These are phyloP conservation scores for Ustilago lituana DNA, from an alignment of 1,284 basidiomycete genomes.

Conservation along the genomic window DNA sequence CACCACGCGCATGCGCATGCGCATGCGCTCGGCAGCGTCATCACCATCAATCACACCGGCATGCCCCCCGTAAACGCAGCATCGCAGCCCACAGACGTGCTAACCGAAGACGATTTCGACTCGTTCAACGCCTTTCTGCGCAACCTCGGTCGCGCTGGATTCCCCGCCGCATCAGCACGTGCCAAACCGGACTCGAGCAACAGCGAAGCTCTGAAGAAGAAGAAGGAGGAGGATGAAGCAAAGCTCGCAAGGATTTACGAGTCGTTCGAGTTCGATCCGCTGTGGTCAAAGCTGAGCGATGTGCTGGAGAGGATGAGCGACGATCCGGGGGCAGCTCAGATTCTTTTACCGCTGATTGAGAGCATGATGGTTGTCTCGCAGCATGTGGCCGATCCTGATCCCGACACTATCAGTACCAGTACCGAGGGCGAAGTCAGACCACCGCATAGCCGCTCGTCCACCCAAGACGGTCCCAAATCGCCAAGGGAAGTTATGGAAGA, in stretches of 20 bases:
- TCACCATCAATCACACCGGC: slow-evolving; percentile 14
- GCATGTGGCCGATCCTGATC: slow-evolving; percentile 71
- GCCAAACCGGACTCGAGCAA: slow-evolving; percentile 15
- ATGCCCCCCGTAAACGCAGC: slow-evolving; percentile 5
- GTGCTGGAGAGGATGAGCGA: slow-evolving; percentile 59
- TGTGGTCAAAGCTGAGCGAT: slow-evolving; percentile 63
- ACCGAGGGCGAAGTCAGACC: slow-evolving; percentile 30
- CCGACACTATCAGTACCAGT: slow-evolving; percentile 21
- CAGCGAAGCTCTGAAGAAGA: slow-evolving; percentile 34
- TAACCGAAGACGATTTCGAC: too few relatives aligned
- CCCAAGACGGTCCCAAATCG: slow-evolving; percentile 32
- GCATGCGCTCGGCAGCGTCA: slow-evolving; percentile 10
- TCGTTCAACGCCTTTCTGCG: slow-evolving; percentile 11
- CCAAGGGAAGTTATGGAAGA: slow-evolving; percentile 72
- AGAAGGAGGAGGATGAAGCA: slow-evolving; percentile 72
- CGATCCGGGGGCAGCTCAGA: slow-evolving; percentile 62
- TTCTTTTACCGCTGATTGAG: slow-evolving; percentile 64
- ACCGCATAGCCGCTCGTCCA: slow-evolving; percentile 37
- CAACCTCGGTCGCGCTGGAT: background rate
- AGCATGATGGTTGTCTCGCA: slow-evolving; percentile 96
- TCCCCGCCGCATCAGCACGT: slow-evolving; percentile 5
- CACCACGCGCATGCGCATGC: too few relatives aligned
- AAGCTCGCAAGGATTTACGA: slow-evolving; percentile 64
- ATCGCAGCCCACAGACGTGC: slow-evolving; percentile 7
- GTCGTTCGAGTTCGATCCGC: slow-evolving; percentile 57